Evolutionary conservation across 805 yeast genomes (phyloP), one percentile per base, ranked within the genome.

Genomic region (Wickerhamiella sorbophila): DNA sequence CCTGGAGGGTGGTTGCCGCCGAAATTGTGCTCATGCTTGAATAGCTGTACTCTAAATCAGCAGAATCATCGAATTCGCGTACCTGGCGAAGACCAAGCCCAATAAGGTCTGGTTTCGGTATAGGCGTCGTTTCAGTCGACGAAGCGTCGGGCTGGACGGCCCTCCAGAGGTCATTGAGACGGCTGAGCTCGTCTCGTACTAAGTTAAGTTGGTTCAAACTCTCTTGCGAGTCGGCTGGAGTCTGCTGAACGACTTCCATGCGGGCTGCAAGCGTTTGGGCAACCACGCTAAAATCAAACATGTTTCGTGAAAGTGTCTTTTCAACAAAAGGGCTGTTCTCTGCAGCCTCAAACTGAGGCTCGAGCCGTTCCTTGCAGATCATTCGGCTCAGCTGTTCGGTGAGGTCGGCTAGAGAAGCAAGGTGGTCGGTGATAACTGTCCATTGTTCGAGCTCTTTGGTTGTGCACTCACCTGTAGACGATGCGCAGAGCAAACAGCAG

Each of bases 401-500:
- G 3, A 52, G 47, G 4, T 39, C 42, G 19, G 40, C 6, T 4
- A 33, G 27, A 18, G 40, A 39, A 19, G 31, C 33, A 27, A 49
- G 33, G 10, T 51, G 51, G 43, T 53, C 60, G 20, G 49, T 51
- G 18, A 51, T 44, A 42, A 46, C 34, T 21, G 52, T 49, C 59
- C 59, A 46, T 19, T 36, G 19, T 33, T 45, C 47, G 34, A 53
- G 47, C 48, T 47, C 53, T 35, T 38, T 40, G 41, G 48, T 43
- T 37, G 41, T 33, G 34, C 52, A 42, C 24, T 45, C 42, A 14
- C 57, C 55, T 10, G 38, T 17, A 3, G 60, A 41, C 5, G 50
- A 41, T 15, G 63, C 50, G 1, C 74, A 63, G 35, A 71, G 45
- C 17, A 70, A 45, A 32, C 65, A 57, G 52, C 73, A 68, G 2